phyloP scores from a whole-genome alignment of 108 stramenopile genomes.

The Parietichytrium sp. region DNA sequence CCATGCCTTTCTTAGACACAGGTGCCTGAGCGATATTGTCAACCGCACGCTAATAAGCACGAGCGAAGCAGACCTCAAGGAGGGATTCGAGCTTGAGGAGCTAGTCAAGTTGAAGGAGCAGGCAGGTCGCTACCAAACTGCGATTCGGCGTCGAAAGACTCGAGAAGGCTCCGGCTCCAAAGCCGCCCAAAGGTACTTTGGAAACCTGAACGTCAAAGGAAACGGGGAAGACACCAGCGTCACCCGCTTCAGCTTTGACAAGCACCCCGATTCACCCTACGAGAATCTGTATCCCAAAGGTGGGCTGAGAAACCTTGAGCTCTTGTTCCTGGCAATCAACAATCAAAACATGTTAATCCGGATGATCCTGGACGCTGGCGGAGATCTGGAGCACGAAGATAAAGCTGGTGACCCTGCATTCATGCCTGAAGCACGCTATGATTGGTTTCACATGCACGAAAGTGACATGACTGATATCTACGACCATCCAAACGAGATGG shows the following conservation, averaged over 20 bases:
- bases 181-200: not conserved
- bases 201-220: not conserved
- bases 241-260: not conserved
- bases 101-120: not conserved
- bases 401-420: slow-evolving; percentile 29
- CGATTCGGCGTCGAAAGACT: not conserved
- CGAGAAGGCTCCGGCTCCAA: not conserved
- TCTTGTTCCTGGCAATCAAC: slow-evolving; percentile 35
- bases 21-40: not conserved
- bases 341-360: slow-evolving; percentile 33
- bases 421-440: not conserved
- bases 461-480: slow-evolving; percentile 32
- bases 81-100: no score
- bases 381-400: slow-evolving; percentile 37
- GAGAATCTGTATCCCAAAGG: not conserved
- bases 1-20: not conserved
- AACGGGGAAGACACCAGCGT: not conserved
- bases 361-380: slow-evolving; percentile 18
- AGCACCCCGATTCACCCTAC: not conserved
- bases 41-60: not conserved
- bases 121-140: not conserved
- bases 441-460: slow-evolving; percentile 30
- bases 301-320: not conserved
- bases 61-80: not conserved
- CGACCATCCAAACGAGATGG: slow-evolving; percentile 23